Percentiles rank a stretch among this genome's conserved stretches.
phyloP scores from a whole-genome alignment of 2,329 filamentous ascomycete species.

The Colletotrichum truncatum region DNA sequence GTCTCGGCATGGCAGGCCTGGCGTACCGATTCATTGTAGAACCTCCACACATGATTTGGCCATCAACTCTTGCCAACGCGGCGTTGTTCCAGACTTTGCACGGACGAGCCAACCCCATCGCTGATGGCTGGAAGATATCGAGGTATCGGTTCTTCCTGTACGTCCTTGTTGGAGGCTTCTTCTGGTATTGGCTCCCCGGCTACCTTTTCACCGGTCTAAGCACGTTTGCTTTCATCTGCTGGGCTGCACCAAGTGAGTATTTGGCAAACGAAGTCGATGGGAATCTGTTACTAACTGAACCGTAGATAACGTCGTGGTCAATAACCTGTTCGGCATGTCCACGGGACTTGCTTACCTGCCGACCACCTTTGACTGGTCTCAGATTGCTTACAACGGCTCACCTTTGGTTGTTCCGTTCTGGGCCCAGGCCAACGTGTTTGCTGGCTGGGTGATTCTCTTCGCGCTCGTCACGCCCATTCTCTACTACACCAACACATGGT shows the following conservation, averaged over 20 bases:
- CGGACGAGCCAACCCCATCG: conserved; percentile 44
- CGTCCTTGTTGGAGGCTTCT: conserved; percentile 50
- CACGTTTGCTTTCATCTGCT: conserved; percentile 55
- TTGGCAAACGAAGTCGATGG: conserved; percentile 21
- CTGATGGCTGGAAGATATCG: conserved; percentile 45
- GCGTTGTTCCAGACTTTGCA: conserved; percentile 53
- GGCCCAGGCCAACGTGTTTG: conserved; percentile 68
- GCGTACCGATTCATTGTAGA: conserved; percentile 53
- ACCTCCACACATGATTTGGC: conserved; percentile 57
- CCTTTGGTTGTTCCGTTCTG: conserved; percentile 61
- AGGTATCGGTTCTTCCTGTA: conserved; percentile 47
- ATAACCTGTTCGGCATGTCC: conserved; percentile 69
- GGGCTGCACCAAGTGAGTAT: conserved; percentile 47
- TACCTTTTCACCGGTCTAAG: conserved; percentile 54
- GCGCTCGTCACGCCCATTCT: conserved; percentile 64
- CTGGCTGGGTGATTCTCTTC: conserved; percentile 67
- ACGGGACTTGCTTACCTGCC: conserved; percentile 41
- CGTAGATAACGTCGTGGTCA: conserved; percentile 70
- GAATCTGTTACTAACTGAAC: conserved; percentile 7
- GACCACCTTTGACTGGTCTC: conserved; percentile 42
- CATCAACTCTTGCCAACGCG: conserved; percentile 52
- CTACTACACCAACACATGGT: conserved; percentile 68
- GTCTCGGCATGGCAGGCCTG: conserved; percentile 55
- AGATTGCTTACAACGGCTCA: conserved; percentile 38
- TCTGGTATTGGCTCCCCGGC: conserved; percentile 58